Conservation (phyloP, 768 basidiomycete species). For the Basidioascus undulatus region DNA sequence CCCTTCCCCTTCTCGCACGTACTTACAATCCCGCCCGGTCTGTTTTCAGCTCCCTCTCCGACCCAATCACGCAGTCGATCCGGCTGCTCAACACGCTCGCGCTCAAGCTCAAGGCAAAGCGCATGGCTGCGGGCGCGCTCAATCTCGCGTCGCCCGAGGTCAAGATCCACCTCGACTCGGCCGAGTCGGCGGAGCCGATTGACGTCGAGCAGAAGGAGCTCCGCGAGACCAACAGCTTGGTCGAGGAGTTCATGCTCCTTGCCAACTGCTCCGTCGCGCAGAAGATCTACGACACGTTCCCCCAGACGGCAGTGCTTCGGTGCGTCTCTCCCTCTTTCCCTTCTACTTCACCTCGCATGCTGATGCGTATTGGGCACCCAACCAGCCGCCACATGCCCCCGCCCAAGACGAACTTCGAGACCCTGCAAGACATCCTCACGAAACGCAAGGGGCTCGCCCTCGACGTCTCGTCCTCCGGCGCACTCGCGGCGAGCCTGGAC, state of each 20-base stretch:
- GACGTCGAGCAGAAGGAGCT: constrained; percentile 90
- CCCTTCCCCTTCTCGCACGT: neutral
- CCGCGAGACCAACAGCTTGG: constrained; percentile 79
- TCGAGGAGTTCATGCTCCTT: constrained; percentile 97
- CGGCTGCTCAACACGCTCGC: constrained; percentile 73
- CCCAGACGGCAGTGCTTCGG: constrained; percentile 82
- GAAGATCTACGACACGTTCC: constrained; percentile 83
- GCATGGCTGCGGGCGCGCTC: constrained; percentile 90
- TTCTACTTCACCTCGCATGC: neutral
- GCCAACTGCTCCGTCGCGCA: constrained; percentile 84
- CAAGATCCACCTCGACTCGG: constrained; percentile 79
- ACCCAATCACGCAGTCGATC: constrained; percentile 61
- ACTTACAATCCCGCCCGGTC: neutral
- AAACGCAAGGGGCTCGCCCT: constrained; percentile 62
- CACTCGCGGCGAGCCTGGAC: constrained; percentile 70
- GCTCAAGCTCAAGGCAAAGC: constrained; percentile 50
- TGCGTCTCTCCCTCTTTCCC: constrained; percentile 15
- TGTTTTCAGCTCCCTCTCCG: constrained; percentile 35
- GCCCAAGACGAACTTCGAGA: constrained; percentile 82
- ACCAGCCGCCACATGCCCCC: constrained; percentile 69
- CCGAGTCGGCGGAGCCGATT: constrained; percentile 83
- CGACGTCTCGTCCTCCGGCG: constrained; percentile 75
- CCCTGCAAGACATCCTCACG: constrained; percentile 66
- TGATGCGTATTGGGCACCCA: neutral
- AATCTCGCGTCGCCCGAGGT: constrained; percentile 97